Percentiles rank a stretch among this genome's conserved stretches.
Conservation (phyloP, 2,329 filamentous ascomycete genomes). For the Diaporthe longicolla region DNA sequence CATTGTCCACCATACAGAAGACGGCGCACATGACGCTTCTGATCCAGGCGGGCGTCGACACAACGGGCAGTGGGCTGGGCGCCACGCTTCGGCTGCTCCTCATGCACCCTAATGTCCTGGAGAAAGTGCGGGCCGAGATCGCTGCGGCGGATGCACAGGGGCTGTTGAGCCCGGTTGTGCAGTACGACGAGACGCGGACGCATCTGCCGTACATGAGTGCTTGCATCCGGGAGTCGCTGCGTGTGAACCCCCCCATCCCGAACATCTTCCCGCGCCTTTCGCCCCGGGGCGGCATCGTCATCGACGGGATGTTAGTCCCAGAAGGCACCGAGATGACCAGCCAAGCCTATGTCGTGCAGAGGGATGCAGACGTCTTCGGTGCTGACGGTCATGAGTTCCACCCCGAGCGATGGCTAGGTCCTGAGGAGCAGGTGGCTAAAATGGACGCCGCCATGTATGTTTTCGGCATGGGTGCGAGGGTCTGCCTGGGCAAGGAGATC, state of each 20-base stretch:
- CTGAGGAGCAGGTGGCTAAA: conserved; percentile 14
- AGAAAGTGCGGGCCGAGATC: conserved; percentile 61
- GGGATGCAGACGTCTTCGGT: conserved; percentile 24
- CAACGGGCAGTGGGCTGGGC: conserved; percentile 64
- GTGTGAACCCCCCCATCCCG: conserved; percentile 52
- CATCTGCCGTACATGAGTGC: conserved; percentile 56
- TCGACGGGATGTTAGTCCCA: not conserved
- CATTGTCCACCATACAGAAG: conserved; percentile 51
- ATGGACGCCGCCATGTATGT: conserved; percentile 29
- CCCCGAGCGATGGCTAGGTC: conserved; percentile 26
- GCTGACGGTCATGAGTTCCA: conserved; percentile 37
- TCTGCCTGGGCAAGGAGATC: conserved; percentile 66
- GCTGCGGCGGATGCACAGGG: conserved; percentile 46
- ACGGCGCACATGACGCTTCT: conserved; percentile 55
- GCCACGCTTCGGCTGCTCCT: conserved; percentile 62
- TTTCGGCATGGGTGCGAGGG: conserved; percentile 58
- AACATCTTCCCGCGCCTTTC: conserved; percentile 44
- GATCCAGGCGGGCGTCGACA: conserved; percentile 69
- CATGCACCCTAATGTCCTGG: conserved; percentile 59
- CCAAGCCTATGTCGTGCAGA: conserved; percentile 17
- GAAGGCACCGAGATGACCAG: conserved; percentile 23
- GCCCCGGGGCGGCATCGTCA: conserved; percentile 18
- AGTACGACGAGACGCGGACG: conserved; percentile 49
- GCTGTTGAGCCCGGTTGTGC: conserved; percentile 40
- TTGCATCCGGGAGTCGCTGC: conserved; percentile 56